Base-by-base conservation (phyloP, 306 rosid species). In the Corylus heterophylla region DNA sequence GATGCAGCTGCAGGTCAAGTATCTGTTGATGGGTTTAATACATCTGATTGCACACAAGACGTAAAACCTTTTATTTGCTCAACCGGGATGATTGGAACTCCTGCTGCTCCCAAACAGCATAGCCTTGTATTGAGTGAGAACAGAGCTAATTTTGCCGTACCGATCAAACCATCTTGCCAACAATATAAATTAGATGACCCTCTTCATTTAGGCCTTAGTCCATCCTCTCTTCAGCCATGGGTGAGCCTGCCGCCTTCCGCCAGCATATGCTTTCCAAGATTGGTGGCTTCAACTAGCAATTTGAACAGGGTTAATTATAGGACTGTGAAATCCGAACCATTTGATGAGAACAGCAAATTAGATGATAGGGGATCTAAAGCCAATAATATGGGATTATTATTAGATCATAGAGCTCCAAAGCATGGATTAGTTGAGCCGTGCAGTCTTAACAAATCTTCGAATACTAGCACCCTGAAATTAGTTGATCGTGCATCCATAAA, bases 281-380 rank as follows among this genome's bases (percentile, higher is more conserved):
- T 68, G 77, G 76, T 20, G 42, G 69, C 77, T 67, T 72, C 79
- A 37, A 55, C 71, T 35, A 81, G 71, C 74, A 88, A 71, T 83
- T 70, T 67, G 37, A 80, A 74, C 72, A 76, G 82, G 44, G 83
- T 75, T 82, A 81, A 83, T 85, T 12, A 64, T 74, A 89, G 84
- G 79, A 72, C 61, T 20, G 92, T 95, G 16, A 95, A 95, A 81
- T 59, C 92, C 48, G 98, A 95, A 73, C 98, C 97, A 51, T 71
- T 79, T 62, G 94, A 89, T 64, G 98, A 83, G 80, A 83, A 86
- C 74, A 55, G 47, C 54, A 91, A 88, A 76, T 73, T 54, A 78
- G 88, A 72, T 62, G 80, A 62, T 69, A 78, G 80, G 75, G 80
- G 82, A 49, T 76, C 75, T 81, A 81, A 75, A 75, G 16, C 79